Base-by-base conservation (phyloP, 192 early-diverging fungal species). In the Mortierella alpina region DNA sequence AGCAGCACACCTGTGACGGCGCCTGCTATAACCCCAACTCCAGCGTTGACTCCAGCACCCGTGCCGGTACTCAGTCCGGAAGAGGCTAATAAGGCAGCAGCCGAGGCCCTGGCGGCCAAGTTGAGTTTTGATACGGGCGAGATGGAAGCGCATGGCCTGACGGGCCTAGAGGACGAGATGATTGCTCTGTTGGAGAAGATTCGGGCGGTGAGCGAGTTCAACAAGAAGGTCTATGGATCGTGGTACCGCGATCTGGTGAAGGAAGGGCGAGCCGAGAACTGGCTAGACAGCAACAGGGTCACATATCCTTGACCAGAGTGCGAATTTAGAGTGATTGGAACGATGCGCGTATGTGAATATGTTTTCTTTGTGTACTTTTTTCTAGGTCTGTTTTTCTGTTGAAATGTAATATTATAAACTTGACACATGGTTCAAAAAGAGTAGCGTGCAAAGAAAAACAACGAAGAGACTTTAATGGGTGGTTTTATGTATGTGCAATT, bases 141-240 rank as follows among this genome's bases (percentile, higher is more conserved):
- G 70, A 80, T 80, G 77, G 77, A 80, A 39, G 77, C 77, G 7
- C 77, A 80, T 68, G 77, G 77, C 14, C 57, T 80, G 77, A 80
- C 77, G 1, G 77, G 77, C 5, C 46, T 80, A 2, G 77, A 80
- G 45, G 77, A 80, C 49, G 77, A 80, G 77, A 80, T 80, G 77
- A 54, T 50, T 50, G 77, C 69, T n/a, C 42, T 80, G 45, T 60
- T 80, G 58, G 77, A 80, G 53, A 80, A 80, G 70, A 72, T 80
- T 13, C 59, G 77, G 45, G 70, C 70, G 6, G 69, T 80, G 44
- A 63, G 58, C 40, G 77, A 80, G 60, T 80, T 80, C 31, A 80
- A 80, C 49, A 80, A 72, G 70, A 80, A 80, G 70, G 77, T 80
- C 22, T 80, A 80, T 23, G 77, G 77, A 55, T 57, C 65, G 2